Conservation (phyloP, 1,284 basidiomycete species). For the Austroboletus niveus region DNA sequence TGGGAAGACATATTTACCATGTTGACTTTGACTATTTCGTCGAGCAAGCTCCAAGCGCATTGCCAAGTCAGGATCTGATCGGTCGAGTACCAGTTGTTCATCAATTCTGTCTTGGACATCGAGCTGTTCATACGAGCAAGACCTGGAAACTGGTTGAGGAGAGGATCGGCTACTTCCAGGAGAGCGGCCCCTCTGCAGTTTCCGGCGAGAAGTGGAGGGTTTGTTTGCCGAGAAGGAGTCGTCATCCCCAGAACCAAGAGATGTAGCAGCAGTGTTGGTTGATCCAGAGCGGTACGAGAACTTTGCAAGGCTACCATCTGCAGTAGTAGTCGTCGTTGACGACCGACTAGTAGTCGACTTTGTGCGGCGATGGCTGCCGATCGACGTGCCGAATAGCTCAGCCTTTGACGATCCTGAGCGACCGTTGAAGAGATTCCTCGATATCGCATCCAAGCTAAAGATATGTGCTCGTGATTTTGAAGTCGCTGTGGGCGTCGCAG, state of each 20-base stretch:
- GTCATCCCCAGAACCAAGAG: slow-evolving; percentile 57
- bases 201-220: slow-evolving; percentile 48
- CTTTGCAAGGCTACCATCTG: slow-evolving; percentile 61
- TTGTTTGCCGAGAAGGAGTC: slow-evolving; percentile 48
- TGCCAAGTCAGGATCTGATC: slow-evolving; percentile 72
- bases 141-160: slow-evolving; percentile 36
- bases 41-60: slow-evolving; percentile 75
- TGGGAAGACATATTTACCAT: slow-evolving; percentile 41
- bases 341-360: slow-evolving; percentile 68
- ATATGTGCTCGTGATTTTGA: slow-evolving; percentile 74
- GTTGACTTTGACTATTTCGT: slow-evolving; percentile 76
- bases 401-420: slow-evolving; percentile 59
- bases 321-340: slow-evolving; percentile 64
- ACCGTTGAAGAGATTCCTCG: slow-evolving; percentile 70
- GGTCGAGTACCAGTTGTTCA: slow-evolving; percentile 40
- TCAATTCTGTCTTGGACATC: slow-evolving; percentile 43
- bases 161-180: slow-evolving; percentile 43
- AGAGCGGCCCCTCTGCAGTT: slow-evolving; percentile 60
- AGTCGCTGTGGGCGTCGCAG: slow-evolving; percentile 73
- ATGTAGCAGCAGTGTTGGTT: slow-evolving; percentile 59
- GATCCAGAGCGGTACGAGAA: slow-evolving; percentile 70
- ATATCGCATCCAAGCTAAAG: slow-evolving; percentile 82
- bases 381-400: slow-evolving; percentile 69
- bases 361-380: slow-evolving; percentile 53
- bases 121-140: slow-evolving; percentile 41